phyloP scores from a whole-genome alignment of 257 asterid genomes.

The Linaria vulgaris region DNA sequence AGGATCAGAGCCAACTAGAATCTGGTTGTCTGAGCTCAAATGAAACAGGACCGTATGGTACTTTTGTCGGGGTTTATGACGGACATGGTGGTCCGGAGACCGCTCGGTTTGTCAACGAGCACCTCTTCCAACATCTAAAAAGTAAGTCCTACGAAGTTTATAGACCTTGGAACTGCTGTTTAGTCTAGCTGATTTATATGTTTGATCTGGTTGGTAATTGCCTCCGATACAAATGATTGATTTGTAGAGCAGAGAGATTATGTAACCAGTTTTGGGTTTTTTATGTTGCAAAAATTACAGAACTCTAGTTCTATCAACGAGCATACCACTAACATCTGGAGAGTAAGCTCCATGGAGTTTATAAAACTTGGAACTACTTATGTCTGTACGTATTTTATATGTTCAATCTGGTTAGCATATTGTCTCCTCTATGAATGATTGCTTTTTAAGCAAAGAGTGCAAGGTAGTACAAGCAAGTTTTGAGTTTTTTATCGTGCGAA shows the following conservation, averaged over 20 bases:
- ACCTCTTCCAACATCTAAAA: conserved; percentile 74
- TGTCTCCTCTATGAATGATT: no score
- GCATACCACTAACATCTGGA: conserved; percentile 68
- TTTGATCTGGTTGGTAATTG: conserved; percentile 14
- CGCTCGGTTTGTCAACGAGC: conserved; percentile 69
- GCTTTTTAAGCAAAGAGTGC: conserved; percentile 6
- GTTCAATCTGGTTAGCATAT: background rate
- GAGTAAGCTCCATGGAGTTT: conserved; percentile 45
- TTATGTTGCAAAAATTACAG: conserved; percentile 13
- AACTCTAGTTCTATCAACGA: conserved; percentile 72
- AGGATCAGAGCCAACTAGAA: conserved; percentile 90
- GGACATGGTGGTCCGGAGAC: conserved; percentile 94
- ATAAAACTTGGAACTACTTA: conserved; percentile 12
- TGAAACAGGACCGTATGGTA: conserved; percentile 69
- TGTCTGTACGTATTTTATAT: conserved; percentile 4
- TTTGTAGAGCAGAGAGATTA: conserved; percentile 4
- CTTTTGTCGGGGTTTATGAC: conserved; percentile 84
- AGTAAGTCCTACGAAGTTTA: conserved; percentile 42
- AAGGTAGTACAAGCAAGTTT: background rate
- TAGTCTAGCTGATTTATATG: conserved; percentile 7
- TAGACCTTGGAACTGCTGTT: conserved; percentile 14
- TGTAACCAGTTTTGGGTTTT: background rate
- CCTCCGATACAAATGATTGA: conserved; percentile 10
- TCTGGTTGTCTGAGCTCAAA: conserved; percentile 60
- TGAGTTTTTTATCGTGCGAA: background rate